Base-by-base conservation (phyloP, 345 rosid genomes). In the Sapria himalayana region DNA sequence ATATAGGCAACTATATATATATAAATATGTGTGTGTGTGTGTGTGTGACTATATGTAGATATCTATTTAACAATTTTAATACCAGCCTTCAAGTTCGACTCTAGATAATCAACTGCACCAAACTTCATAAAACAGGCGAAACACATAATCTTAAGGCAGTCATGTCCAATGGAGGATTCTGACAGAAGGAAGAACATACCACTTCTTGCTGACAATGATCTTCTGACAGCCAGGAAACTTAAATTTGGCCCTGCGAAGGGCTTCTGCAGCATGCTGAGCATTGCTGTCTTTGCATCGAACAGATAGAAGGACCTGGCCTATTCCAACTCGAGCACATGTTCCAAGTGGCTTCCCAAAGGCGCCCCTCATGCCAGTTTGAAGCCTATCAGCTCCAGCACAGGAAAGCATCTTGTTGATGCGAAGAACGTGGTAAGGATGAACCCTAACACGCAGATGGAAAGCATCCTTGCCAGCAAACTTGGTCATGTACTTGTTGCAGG, bases 321-420 rank as follows among this genome's bases (percentile, higher is more conserved):
- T 77, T 2, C 73, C 76, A 15, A 77, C 89, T 39, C 82, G 44
- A 8, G 82, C 89, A 46, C 89, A 77, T 35, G 66, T 54, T 3
- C 89, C 89, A 51, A 63, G 68, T 5, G 89, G 82, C 24, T 77
- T 77, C 5, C 89, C 89, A 13, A 73, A 77, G 46, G 89, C 89
- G 49, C 89, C 89, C 43, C 79, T 60, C 82, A 73, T 77, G 21
- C 82, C 89, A 17, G 82, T 77, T 55, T 77, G 89, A 17, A 77
- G 82, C 69, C 89, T 73, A 69, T 77, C 79, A 59, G 89, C 89
- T 21, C 89, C 89, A 37, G 89, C 89, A 58, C 89, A 73, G 0
- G 89, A 77, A 57, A 77, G 82, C 89, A 77, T 77, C 64, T 77
- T 73, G 69, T 73, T 77, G 57, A 77, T 77, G 20, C 89, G 70